Percentiles rank a stretch among this genome's conserved stretches.
Conservation (phyloP, 1,284 basidiomycete genomes). For the Amylostereum chailletii region DNA sequence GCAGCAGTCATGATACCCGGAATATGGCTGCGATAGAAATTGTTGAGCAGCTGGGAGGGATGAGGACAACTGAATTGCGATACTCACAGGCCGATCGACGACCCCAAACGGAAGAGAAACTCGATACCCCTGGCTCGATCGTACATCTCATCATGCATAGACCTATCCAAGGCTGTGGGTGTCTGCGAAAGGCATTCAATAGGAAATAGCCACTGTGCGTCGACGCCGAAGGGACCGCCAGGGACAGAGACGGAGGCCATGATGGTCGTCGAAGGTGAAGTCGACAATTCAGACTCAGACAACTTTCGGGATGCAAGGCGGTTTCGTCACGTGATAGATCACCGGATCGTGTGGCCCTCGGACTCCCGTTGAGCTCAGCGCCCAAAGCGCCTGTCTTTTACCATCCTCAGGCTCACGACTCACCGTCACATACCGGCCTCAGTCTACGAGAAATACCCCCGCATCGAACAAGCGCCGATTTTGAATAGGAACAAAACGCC, state of each 20-base stretch:
- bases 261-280: neutral
- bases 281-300: neutral
- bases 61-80: slow-evolving; percentile 3
- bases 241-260: neutral
- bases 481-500: too few relatives aligned
- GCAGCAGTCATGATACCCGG: slow-evolving; percentile 79
- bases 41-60: slow-evolving; percentile 12
- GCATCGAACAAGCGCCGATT: too few relatives aligned
- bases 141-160: slow-evolving; percentile 59
- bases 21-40: slow-evolving; percentile 43
- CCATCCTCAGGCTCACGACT: too few relatives aligned
- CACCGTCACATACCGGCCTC: too few relatives aligned
- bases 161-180: slow-evolving; percentile 43
- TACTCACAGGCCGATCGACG: slow-evolving; percentile 64
- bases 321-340: too few relatives aligned
- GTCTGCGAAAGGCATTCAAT: slow-evolving; percentile 46
- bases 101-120: slow-evolving; percentile 71
- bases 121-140: slow-evolving; percentile 73
- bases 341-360: too few relatives aligned
- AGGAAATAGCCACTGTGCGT: slow-evolving; percentile 65
- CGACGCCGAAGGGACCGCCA: slow-evolving; percentile 11
- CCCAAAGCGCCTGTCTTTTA: too few relatives aligned
- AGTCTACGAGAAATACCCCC: too few relatives aligned
- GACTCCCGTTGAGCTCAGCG: too few relatives aligned
- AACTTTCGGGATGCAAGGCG: too few relatives aligned